Evolutionary conservation across 768 basidiomycete genomes (phyloP), one percentile per base, ranked within the genome.

Genomic region (Mycena kentingensis): DNA sequence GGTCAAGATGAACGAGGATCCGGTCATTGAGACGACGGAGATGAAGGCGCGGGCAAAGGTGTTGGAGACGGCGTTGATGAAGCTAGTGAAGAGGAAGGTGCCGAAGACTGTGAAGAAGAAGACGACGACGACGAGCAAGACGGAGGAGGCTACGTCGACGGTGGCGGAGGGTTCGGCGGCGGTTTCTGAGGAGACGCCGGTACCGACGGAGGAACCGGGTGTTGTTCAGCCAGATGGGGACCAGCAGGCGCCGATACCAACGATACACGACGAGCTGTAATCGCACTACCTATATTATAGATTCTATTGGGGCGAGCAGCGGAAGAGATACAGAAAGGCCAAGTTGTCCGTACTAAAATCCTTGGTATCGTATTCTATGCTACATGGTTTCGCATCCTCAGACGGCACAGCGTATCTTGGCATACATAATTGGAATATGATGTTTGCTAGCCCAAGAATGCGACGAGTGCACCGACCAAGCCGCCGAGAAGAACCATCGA

Each of bases 11-110:
- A 81, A 89, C 61, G 84, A 92, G 65, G 85, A 97, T 64, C 93
- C 94, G 3, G 88, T 88, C n/a, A 82, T 98, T 27, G 80, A 85
- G 70, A 88, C 87, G 44, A 80, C 73, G 60, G 94, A 98, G 71
- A 85, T 98, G 83, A 87, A 86, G 72, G 84, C 84, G 49, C 78
- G 88, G 50, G 88, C 89, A 24, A 89, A 87, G 77, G 79, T 79
- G 37, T 73, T 97, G 29, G 93, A 96, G 76, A 81, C 74, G 45
- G 85, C 85, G 42, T 63, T 91, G 68, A 81, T 83, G 67, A 84
- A 77, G 65, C 62, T 92, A 53, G 78, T 78, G 60, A 87, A 76
- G 74, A 77, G 87, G 68, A 90, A 83, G 73, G 72, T 77, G 37
- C 84, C 88, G 2, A 88, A 87, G 68, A 65, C 70, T 49, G 82